Evolutionary conservation across 306 rosid genomes (phyloP).

Genomic region (Inga laurina): DNA sequence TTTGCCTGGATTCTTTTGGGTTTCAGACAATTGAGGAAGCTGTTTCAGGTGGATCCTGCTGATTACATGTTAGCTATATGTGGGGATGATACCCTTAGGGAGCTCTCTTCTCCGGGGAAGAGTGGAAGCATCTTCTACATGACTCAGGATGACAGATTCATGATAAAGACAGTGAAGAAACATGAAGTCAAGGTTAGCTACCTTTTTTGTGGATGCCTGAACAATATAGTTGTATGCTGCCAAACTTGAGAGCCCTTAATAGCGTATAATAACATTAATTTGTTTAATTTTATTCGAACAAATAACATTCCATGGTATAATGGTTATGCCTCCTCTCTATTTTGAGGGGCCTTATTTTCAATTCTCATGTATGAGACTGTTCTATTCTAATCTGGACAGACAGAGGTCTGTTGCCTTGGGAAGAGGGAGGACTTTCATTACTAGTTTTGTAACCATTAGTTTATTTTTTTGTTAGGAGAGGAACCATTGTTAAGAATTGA

Average conservation of each 20-base stretch:
- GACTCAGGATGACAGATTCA: slow-evolving; percentile 94
- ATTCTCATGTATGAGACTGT: background rate
- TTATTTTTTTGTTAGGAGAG: background rate
- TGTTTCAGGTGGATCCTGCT: slow-evolving; percentile 55
- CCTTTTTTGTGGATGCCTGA: slow-evolving; percentile 16
- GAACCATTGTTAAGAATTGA: background rate
- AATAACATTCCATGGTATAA: background rate
- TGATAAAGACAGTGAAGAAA: slow-evolving; percentile 97
- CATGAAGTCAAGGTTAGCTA: slow-evolving; percentile 91
- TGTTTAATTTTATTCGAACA: background rate
- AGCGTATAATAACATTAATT: background rate
- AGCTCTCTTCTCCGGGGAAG: slow-evolving; percentile 88
- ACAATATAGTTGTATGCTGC: slow-evolving; percentile 20
- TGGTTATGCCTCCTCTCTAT: background rate
- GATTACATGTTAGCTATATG: slow-evolving; percentile 59
- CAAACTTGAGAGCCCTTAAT: background rate
- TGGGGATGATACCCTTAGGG: slow-evolving; percentile 51
- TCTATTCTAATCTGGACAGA: background rate
- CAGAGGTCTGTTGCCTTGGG: background rate
- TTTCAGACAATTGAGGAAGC: slow-evolving; percentile 75
- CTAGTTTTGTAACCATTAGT: background rate
- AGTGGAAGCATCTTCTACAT: slow-evolving; percentile 93
- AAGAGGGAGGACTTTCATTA: background rate
- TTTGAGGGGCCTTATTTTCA: background rate
- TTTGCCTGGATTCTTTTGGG: slow-evolving; percentile 29